phyloP scores from a whole-genome alignment of 2,329 filamentous ascomycete genomes.

The Nemania sp. region DNA sequence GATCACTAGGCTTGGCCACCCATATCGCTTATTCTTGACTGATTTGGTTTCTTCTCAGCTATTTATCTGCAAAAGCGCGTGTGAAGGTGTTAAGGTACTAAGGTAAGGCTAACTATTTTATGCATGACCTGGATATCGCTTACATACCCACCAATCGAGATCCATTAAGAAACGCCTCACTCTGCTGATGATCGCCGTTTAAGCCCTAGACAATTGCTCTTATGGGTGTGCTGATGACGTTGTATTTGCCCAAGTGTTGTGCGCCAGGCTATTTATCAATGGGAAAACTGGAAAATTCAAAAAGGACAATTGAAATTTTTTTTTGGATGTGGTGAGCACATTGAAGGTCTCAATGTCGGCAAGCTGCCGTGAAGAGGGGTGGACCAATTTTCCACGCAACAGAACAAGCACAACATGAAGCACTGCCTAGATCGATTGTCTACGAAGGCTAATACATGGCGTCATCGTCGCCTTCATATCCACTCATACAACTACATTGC shows the following conservation, averaged over 20 bases:
- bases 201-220: background rate
- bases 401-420: too few relatives aligned
- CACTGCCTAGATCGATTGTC: too few relatives aligned
- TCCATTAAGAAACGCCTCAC: background rate
- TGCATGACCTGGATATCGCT: background rate
- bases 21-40: background rate
- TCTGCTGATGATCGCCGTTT: background rate
- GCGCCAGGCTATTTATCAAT: background rate
- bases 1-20: background rate
- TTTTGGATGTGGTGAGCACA: background rate
- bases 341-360: background rate
- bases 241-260: background rate
- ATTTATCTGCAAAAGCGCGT: too few relatives aligned
- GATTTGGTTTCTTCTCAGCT: background rate
- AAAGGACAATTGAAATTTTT: background rate
- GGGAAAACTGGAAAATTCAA: background rate
- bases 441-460: too few relatives aligned
- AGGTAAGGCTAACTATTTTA: background rate
- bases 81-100: too few relatives aligned
- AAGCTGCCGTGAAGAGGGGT: background rate
- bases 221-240: background rate
- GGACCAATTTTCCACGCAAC: background rate
- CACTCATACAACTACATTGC: too few relatives aligned
- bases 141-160: background rate
- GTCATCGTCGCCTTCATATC: too few relatives aligned